phyloP scores from a whole-genome alignment of 305 asterid genomes.

The Rubia peregrina region DNA sequence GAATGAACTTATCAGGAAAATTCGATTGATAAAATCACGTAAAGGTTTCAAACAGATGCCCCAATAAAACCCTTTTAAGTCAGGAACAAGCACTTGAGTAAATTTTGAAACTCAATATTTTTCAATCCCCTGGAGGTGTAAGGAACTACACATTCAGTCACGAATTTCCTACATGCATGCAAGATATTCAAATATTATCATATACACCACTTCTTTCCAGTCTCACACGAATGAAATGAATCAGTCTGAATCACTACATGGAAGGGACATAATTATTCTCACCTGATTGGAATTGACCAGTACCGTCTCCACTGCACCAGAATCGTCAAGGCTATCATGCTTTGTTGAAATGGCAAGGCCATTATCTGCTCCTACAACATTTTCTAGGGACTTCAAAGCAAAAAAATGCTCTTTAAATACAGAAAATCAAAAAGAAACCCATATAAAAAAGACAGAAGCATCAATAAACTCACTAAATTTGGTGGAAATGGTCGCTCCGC shows the following conservation, averaged over 20 bases:
- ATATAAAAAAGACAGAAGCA: constrained; percentile 14
- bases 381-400: constrained; percentile 49
- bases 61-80: not conserved
- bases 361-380: constrained; percentile 47
- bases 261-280: constrained; percentile 2
- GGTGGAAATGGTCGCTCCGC: constrained; percentile 84
- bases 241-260: not conserved
- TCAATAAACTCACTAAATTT: constrained; percentile 49
- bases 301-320: constrained; percentile 58
- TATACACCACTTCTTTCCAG: not conserved
- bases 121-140: not conserved
- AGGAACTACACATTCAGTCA: constrained; percentile 1
- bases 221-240: not conserved
- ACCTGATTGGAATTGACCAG: constrained; percentile 91
- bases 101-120: not conserved
- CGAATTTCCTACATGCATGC: not conserved
- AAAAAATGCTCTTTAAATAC: constrained; percentile 4
- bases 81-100: not conserved
- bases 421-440: not conserved
- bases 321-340: constrained; percentile 55
- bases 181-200: not conserved
- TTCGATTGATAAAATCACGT: not conserved
- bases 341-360: constrained; percentile 50
- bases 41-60: not conserved
- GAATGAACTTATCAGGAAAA: not conserved